phyloP scores from a whole-genome alignment of 2,329 filamentous ascomycete genomes.

The Xylaria sp. region DNA sequence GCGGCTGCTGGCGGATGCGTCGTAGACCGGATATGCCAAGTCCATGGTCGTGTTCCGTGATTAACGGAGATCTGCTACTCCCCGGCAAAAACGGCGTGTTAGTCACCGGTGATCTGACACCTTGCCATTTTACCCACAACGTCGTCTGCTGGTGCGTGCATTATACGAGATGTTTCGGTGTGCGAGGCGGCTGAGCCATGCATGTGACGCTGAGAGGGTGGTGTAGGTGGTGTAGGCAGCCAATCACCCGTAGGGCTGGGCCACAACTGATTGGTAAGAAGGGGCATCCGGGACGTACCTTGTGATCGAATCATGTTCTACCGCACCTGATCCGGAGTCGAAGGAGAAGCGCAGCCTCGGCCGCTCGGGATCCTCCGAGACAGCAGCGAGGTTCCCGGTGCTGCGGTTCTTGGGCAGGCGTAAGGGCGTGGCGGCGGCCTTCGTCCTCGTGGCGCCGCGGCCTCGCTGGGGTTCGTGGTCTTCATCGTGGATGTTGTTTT shows the following conservation, averaged over 20 bases:
- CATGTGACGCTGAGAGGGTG: slow-evolving; percentile 21
- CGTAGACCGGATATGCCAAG: slow-evolving; percentile 83
- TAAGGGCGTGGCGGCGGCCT: slow-evolving; percentile 49
- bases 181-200: slow-evolving; percentile 20
- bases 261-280: not conserved
- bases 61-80: slow-evolving; percentile 70
- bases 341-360: slow-evolving; percentile 74
- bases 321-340: slow-evolving; percentile 65
- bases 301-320: slow-evolving; percentile 71
- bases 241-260: not conserved
- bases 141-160: slow-evolving; percentile 1
- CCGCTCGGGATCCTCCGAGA: slow-evolving; percentile 42
- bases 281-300: slow-evolving; percentile 59
- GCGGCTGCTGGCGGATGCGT: slow-evolving; percentile 87
- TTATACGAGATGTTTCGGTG: slow-evolving; percentile 9
- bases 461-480: slow-evolving; percentile 38
- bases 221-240: slow-evolving; percentile 9
- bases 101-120: slow-evolving; percentile 27
- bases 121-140: too few relatives aligned
- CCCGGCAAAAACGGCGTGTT: slow-evolving; percentile 29
- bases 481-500: slow-evolving; percentile 44
- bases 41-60: slow-evolving; percentile 86
- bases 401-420: slow-evolving; percentile 67
- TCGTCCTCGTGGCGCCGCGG: slow-evolving; percentile 42
- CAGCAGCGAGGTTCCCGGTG: slow-evolving; percentile 61